These are phyloP conservation scores for Stagonosporopsis vannaccii DNA, from an alignment of 2,329 filamentous ascomycete genomes.

Conservation along the genomic window DNA sequence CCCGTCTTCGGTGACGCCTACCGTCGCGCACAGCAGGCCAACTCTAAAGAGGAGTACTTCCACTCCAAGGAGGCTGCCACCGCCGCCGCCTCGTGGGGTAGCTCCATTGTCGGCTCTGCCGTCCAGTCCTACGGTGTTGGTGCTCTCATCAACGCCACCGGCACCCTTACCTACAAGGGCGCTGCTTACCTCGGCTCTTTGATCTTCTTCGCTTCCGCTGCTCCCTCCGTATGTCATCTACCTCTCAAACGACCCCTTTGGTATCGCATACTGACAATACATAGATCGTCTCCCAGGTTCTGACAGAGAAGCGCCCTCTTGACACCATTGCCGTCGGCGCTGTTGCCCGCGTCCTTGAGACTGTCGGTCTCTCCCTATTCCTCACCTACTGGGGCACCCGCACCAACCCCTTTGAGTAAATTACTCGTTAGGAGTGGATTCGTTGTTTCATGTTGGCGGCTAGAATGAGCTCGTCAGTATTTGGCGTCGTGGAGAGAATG, in stretches of 20 bases:
- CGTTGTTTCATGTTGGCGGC: constrained; percentile 34
- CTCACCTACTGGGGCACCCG: constrained; percentile 97
- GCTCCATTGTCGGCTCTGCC: constrained; percentile 85
- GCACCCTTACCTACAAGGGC: constrained; percentile 95
- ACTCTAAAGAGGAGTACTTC: constrained; percentile 96
- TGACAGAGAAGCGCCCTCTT: constrained; percentile 89
- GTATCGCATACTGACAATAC: constrained; percentile 26
- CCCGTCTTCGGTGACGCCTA: constrained; percentile 95
- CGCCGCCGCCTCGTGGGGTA: constrained; percentile 88
- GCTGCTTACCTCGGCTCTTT: constrained; percentile 90
- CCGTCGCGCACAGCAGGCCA: constrained; percentile 86
- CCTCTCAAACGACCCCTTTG: neutral
- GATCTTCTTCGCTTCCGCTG: constrained; percentile 90
- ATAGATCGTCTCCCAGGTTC: constrained; percentile 84
- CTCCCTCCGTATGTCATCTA: constrained; percentile 74
- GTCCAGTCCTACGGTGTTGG: constrained; percentile 90
- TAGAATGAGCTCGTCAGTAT: constrained; percentile 36
- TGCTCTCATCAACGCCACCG: constrained; percentile 87
- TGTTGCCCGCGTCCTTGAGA: constrained; percentile 87
- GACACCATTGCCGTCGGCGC: constrained; percentile 89
- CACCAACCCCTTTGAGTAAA: constrained; percentile 88
- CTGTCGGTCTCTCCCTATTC: constrained; percentile 88
- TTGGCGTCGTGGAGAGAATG: constrained; percentile 29
- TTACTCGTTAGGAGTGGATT: constrained; percentile 24
- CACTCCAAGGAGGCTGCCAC: constrained; percentile 90